phyloP scores from a whole-genome alignment of 169 alveolate genomes.

The Eimeria necatrix region DNA sequence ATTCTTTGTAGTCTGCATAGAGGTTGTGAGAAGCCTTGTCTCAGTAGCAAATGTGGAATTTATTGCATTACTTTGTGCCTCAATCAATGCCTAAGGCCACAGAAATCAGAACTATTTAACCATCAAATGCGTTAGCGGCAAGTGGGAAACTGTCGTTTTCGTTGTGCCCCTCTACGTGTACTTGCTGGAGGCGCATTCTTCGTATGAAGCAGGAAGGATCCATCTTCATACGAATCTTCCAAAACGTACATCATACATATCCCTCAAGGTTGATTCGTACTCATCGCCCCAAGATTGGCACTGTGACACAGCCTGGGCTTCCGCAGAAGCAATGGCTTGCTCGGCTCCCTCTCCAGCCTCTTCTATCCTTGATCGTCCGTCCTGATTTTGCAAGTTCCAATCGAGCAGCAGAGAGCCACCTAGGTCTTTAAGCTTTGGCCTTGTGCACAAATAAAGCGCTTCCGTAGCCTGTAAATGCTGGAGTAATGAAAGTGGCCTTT shows the following conservation, averaged over 20 bases:
- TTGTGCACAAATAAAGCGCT: too few species aligned
- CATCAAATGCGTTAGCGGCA: too few species aligned
- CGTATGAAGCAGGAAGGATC: not conserved
- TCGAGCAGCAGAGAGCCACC: not conserved
- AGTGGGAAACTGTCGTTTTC: too few species aligned
- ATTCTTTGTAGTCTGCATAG: slow-evolving; percentile 64
- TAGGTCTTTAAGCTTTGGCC: too few species aligned
- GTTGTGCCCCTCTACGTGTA: too few species aligned
- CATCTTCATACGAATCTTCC: not conserved
- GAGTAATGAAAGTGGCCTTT: not conserved
- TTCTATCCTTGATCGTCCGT: slow-evolving; percentile 58
- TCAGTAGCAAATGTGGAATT: slow-evolving; percentile 44
- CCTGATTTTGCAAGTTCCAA: slow-evolving; percentile 1
- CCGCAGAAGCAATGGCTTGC: slow-evolving; percentile 18
- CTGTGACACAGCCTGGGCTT: slow-evolving; percentile 22
- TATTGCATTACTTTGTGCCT: slow-evolving; percentile 18
- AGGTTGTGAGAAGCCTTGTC: slow-evolving; percentile 26
- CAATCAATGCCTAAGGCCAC: slow-evolving; percentile 21
- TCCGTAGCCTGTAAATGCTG: too few species aligned
- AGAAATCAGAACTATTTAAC: too few species aligned
- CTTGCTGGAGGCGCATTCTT: not conserved
- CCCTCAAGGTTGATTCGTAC: not conserved
- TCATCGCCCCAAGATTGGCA: not conserved
- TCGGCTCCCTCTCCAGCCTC: slow-evolving; percentile 47
- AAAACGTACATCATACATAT: slow-evolving; percentile 44